A percentile compares a stretch with the other conserved stretches of the same genome.
These are phyloP conservation scores for Ilyonectria robusta DNA, from an alignment of 2,329 filamentous ascomycete species.

Conservation along the genomic window DNA sequence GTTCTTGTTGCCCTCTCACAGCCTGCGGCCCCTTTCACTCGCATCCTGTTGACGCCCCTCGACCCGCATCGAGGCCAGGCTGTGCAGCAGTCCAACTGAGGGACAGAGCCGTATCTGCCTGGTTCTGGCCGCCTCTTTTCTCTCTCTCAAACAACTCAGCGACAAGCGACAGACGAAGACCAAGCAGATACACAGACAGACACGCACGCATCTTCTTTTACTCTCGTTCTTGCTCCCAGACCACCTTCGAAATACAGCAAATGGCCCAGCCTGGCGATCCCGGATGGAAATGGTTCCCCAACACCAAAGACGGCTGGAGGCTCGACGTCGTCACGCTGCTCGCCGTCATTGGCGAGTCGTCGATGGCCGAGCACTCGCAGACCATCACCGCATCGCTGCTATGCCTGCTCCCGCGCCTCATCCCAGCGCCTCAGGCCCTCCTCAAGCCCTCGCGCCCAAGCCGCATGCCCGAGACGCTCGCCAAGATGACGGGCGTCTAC, in stretches of 20 bases:
- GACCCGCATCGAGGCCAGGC: slow-evolving; percentile 9
- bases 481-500: slow-evolving; percentile 71
- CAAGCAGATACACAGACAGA: neutral
- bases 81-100: slow-evolving; percentile 5
- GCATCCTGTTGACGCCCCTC: neutral
- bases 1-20: neutral
- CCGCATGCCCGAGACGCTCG: slow-evolving; percentile 68
- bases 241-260: neutral
- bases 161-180: neutral
- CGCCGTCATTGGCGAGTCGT: slow-evolving; percentile 73
- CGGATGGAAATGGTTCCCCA: slow-evolving; percentile 61
- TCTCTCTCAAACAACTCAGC: neutral
- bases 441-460: slow-evolving; percentile 68
- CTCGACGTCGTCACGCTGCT: slow-evolving; percentile 75
- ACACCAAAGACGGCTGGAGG: slow-evolving; percentile 62
- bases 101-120: slow-evolving; percentile 10
- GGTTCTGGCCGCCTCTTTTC: slow-evolving; percentile 21
- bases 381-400: slow-evolving; percentile 71
- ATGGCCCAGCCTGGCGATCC: slow-evolving; percentile 47
- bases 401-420: slow-evolving; percentile 71
- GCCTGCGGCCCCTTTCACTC: neutral
- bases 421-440: slow-evolving; percentile 75
- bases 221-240: neutral
- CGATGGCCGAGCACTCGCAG: slow-evolving; percentile 71
- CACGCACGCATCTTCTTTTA: neutral